Evolutionary conservation across 108 stramenopile genomes (phyloP).

Genomic region (Skeletonema marinoi): DNA sequence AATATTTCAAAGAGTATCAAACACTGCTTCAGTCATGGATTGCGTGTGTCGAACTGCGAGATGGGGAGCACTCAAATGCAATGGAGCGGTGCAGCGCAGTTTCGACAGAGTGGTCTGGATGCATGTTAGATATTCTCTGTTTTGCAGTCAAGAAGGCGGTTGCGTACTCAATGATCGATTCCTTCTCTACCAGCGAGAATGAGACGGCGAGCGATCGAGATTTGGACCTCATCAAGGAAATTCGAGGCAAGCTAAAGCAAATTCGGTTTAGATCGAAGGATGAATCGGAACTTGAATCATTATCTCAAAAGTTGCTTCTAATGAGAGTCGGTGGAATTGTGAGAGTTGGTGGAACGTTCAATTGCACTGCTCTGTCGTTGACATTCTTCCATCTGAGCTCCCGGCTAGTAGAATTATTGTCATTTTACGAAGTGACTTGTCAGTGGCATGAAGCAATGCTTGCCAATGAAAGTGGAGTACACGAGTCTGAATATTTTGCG

Average conservation of each 20-base stretch:
- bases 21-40: constrained; percentile 35
- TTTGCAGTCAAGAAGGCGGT: constrained; percentile 32
- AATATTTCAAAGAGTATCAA: constrained; percentile 23
- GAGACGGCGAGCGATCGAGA: neutral
- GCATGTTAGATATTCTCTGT: constrained; percentile 30
- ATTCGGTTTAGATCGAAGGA: constrained; percentile 18
- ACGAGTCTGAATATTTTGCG: neutral
- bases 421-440: constrained; percentile 18
- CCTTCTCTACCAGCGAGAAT: neutral
- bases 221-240: constrained; percentile 7
- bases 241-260: constrained; percentile 7
- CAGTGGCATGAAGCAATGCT: constrained; percentile 26
- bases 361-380: constrained; percentile 13
- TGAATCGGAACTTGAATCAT: constrained; percentile 27
- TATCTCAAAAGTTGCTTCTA: constrained; percentile 14
- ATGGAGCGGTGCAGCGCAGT: constrained; percentile 1
- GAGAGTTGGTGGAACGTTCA: constrained; percentile 8
- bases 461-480: neutral
- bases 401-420: constrained; percentile 29
- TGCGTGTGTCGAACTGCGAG: constrained; percentile 17
- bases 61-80: constrained; percentile 1
- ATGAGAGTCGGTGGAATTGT: neutral
- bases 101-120: constrained; percentile 33
- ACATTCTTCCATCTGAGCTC: constrained; percentile 30
- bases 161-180: constrained; percentile 17